A percentile compares a stretch with the other conserved stretches of the same genome.
These are phyloP conservation scores for Atalantia buxifolia DNA, from an alignment of 345 rosid genomes.

Conservation along the genomic window DNA sequence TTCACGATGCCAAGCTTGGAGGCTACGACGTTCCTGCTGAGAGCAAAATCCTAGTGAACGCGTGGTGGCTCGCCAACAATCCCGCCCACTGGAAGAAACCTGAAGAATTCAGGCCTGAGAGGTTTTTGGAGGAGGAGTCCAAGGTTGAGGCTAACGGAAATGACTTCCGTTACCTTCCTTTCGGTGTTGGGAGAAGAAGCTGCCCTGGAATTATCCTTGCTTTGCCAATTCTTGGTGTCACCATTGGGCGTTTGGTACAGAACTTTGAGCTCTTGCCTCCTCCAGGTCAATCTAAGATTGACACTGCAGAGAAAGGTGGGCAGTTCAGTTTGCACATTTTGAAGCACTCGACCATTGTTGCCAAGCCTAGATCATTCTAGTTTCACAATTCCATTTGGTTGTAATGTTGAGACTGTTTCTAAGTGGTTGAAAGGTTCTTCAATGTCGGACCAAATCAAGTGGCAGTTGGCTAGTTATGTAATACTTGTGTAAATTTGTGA, in stretches of 20 bases:
- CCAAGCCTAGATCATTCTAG: slow-evolving; percentile 66
- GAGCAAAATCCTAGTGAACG: slow-evolving; percentile 92
- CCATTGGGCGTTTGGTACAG: slow-evolving; percentile 88
- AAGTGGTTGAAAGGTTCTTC: no score
- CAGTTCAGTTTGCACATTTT: slow-evolving; percentile 94
- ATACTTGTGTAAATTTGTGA: neutral
- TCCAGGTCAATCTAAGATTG: slow-evolving; percentile 74
- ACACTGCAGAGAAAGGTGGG: slow-evolving; percentile 88
- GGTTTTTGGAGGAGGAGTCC: slow-evolving; percentile 91
- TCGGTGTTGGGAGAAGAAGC: slow-evolving; percentile 95
- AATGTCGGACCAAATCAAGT: no score
- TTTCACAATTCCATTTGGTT: neutral
- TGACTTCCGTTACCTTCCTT: slow-evolving; percentile 92
- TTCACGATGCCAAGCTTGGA: slow-evolving; percentile 81
- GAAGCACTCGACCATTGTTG: slow-evolving; percentile 88
- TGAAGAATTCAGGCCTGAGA: slow-evolving; percentile 92
- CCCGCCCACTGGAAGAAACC: slow-evolving; percentile 84
- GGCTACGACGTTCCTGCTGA: slow-evolving; percentile 92
- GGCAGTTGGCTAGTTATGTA: no score
- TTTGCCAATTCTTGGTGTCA: slow-evolving; percentile 84
- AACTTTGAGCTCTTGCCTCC: slow-evolving; percentile 97
- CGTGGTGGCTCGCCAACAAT: slow-evolving; percentile 98
- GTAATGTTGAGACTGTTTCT: neutral
- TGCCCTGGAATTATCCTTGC: slow-evolving; percentile 98
- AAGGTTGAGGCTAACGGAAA: slow-evolving; percentile 95